These are phyloP conservation scores for Pyrus pyrifolia DNA, from an alignment of 306 rosid species.

Conservation along the genomic window DNA sequence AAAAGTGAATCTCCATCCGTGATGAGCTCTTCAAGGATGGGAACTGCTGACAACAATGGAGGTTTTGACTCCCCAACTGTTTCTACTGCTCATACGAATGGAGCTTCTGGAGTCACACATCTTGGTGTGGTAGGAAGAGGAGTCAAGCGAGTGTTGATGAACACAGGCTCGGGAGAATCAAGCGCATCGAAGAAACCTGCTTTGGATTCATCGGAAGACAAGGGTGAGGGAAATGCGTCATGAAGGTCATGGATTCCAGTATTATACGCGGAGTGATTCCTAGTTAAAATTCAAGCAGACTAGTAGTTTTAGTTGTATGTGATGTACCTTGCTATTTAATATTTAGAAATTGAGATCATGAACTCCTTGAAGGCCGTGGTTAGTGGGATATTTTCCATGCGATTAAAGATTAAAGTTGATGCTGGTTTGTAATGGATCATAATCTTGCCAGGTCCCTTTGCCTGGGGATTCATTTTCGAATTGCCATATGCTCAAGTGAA, in stretches of 20 bases:
- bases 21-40: slow-evolving; percentile 54
- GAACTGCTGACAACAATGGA: slow-evolving; percentile 46
- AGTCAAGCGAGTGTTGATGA: slow-evolving; percentile 63
- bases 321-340: background rate
- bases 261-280: background rate
- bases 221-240: slow-evolving; percentile 38
- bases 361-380: background rate
- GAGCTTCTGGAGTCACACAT: slow-evolving; percentile 73
- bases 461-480: background rate
- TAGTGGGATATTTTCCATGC: background rate
- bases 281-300: background rate
- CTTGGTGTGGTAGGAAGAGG: slow-evolving; percentile 99
- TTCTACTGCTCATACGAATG: slow-evolving; percentile 78
- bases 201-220: slow-evolving; percentile 44
- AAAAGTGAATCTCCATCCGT: slow-evolving; percentile 38
- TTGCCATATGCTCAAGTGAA: background rate
- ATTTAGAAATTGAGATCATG: background rate
- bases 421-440: background rate
- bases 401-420: background rate
- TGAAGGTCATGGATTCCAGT: slow-evolving; percentile 31
- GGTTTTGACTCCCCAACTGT: slow-evolving; percentile 78
- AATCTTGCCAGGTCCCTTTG: background rate
- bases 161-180: slow-evolving; percentile 38
- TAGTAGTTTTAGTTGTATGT: background rate
- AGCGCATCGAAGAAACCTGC: slow-evolving; percentile 56